Conservation (phyloP, 805 yeast species). For the Metschnikowia corniflorae region DNA sequence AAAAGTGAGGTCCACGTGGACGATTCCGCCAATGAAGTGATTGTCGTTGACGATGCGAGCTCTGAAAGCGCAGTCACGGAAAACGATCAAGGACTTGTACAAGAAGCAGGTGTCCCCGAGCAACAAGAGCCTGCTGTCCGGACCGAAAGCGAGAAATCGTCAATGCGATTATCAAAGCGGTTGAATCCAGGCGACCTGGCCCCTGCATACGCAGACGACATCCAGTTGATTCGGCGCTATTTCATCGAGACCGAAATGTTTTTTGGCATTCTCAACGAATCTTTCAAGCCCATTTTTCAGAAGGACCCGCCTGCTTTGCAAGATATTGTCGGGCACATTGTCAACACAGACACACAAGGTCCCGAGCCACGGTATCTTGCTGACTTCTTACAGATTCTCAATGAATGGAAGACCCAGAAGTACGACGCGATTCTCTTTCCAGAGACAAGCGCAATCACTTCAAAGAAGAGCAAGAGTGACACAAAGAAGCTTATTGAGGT, state of each 20-base stretch:
- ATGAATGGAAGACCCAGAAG: slow-evolving; percentile 26
- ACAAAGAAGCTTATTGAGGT: slow-evolving; percentile 34
- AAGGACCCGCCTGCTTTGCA: slow-evolving; percentile 5
- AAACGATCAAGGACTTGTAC: neutral
- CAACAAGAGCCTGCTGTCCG: neutral
- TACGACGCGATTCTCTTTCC: slow-evolving; percentile 18
- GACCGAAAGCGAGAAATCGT: slow-evolving; percentile 11
- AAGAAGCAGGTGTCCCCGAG: neutral
- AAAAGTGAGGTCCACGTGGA: neutral
- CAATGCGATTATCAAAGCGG: slow-evolving; percentile 31
- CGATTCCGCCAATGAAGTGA: neutral
- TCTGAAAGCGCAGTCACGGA: neutral
- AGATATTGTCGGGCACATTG: slow-evolving; percentile 14
- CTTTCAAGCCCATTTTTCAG: slow-evolving; percentile 6
- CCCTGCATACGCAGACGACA: slow-evolving; percentile 19
- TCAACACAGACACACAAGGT: slow-evolving; percentile 1
- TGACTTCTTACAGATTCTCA: slow-evolving; percentile 24
- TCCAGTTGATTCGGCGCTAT: slow-evolving; percentile 21
- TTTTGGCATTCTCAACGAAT: slow-evolving; percentile 21
- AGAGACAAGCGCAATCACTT: slow-evolving; percentile 8
- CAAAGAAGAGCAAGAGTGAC: slow-evolving; percentile 23
- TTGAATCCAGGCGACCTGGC: slow-evolving; percentile 25
- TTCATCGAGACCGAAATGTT: slow-evolving; percentile 28
- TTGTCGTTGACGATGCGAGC: neutral
- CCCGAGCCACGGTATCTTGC: slow-evolving; percentile 12